Base-by-base conservation (phyloP, 2,329 filamentous ascomycete species). In the Arthrobotrys sinensis region DNA sequence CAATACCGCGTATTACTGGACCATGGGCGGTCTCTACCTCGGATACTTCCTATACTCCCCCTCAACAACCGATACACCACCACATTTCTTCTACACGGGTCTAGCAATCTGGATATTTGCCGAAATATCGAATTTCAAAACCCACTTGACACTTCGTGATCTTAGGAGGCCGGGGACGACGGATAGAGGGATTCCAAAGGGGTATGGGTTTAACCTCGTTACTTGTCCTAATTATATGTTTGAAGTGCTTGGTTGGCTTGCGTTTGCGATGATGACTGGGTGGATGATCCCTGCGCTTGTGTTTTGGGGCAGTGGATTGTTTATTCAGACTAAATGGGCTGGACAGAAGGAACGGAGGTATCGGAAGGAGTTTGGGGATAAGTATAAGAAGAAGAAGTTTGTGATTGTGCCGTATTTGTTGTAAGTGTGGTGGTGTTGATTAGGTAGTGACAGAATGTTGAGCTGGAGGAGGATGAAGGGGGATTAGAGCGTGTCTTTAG, bases 161-260 rank as follows among this genome's bases (percentile, higher is more conserved):
- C 88, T 99, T 80, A 91, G 96, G 63, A 91, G 90, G 71, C 87
- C 89, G 0, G 94, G 94, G 70, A 92, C 91, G 80, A 95, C 92
- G 0, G 93, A 96, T 84, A 89, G 95, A 76, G 94, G 93, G 81
- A 96, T 99, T 80, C 96, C 96, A 0, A 87, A 87, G 72, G 96
- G 96, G 28, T 90, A 95, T 75, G 93, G 94, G 34, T 98, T 97
- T 85, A 87, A 87, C 80, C 85, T 93, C 40, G 95, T 99, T 65
- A 99, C 96, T 11, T 97, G 94, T 86, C 96, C 96, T 48, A 99
- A 99, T 86, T 99, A 99, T 87, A 90, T 97, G 87, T 98, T 96
- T 82, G 96, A 99, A 84, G 88, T 92, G 5, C 84, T 97, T 43
- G 90, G 94, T 0, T 99, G 96, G 96, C 82, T 92, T 34, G 94